Evolutionary conservation across 179 eudicot species (phyloP), one percentile per base, ranked within the genome.

Genomic region (Beta corolliflora): DNA sequence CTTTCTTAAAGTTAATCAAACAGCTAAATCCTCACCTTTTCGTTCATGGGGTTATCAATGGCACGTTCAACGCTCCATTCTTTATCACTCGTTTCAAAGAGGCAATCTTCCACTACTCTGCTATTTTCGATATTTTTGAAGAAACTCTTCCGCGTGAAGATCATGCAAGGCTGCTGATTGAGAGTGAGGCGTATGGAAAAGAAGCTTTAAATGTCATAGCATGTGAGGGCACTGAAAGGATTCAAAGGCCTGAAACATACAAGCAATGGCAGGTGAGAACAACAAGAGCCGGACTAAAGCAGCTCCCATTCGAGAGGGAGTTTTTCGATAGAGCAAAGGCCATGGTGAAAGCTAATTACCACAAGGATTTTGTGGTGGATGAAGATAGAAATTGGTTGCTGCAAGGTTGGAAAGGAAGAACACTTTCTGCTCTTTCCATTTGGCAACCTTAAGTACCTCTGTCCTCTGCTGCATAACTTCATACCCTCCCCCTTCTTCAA

Each of bases 381-480:
- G 89, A 85, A 59, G 88, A 83, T 58, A 80, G 81, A 61, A 44
- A 80, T n/a, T 90, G 91, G 91, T 59, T 85, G 79, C 80, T 90
- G 46, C 86, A 88, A 75, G 93, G 93, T 71, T 90, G 93, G 93
- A 90, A 90, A 81, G 93, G 93, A 19, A 84, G 87, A 73, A 66
- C 88, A 46, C 41, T 76, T 21, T 84, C 59, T 36, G 93, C 88
- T n/a, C 65, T 85, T 67, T 88, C 93, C 23, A 77, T 85, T 77
- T 90, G 92, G 92, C 76, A 78, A 81, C 82, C 91, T 55, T 48
- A 16, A 16, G 23, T 41, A 45, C 36, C 21, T 7, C 31, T 53
- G n/a, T n/a, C n/a, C n/a, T n/a, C n/a, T n/a, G n/a, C n/a, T n/a
- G n/a, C n/a, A n/a, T n/a, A n/a, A n/a, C n/a, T n/a, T n/a, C n/a